Percentiles rank a stretch among this genome's conserved stretches.
phyloP scores from a whole-genome alignment of 176 grass and related monocot genomes.

The Paspalum notatum region DNA sequence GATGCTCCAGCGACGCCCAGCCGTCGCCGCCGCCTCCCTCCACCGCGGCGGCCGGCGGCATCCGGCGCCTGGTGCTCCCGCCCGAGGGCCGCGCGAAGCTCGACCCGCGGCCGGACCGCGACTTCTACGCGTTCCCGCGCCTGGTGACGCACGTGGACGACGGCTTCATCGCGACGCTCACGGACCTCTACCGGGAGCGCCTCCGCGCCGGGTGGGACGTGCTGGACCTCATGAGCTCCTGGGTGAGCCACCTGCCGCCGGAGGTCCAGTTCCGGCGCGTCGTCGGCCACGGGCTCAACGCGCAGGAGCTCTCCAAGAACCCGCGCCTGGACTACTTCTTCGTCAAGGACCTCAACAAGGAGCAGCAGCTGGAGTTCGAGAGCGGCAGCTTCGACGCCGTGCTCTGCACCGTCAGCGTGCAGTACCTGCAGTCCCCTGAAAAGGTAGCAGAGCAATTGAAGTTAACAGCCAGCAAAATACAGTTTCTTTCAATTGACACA shows the following conservation, averaged over 20 bases:
- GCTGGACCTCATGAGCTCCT: constrained; percentile 96
- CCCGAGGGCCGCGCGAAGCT: constrained; percentile 84
- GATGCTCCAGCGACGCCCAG: constrained; percentile 35
- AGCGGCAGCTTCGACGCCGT: constrained; percentile 65
- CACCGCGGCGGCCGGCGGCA: constrained; percentile 20
- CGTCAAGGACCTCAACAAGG: constrained; percentile 85
- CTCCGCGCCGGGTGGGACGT: constrained; percentile 56
- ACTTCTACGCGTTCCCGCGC: constrained; percentile 86
- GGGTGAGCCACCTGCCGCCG: constrained; percentile 89
- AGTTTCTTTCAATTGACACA: neutral
- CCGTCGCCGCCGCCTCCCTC: neutral
- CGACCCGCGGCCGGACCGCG: constrained; percentile 66
- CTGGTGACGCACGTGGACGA: constrained; percentile 91
- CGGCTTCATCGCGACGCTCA: constrained; percentile 74
- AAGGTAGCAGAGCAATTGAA: constrained; percentile 49
- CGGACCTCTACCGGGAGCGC: constrained; percentile 69
- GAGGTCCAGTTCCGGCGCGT: constrained; percentile 58
- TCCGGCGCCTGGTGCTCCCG: constrained; percentile 70
- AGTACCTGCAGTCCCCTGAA: constrained; percentile 82
- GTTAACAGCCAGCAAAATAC: neutral
- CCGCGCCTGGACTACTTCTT: constrained; percentile 77
- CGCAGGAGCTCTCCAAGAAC: constrained; percentile 85
- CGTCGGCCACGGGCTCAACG: constrained; percentile 89
- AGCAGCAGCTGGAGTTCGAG: constrained; percentile 62
- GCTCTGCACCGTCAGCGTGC: constrained; percentile 81